Conservation (phyloP, 2,329 filamentous ascomycete genomes). For the Chrysosphaeria jannelii region DNA sequence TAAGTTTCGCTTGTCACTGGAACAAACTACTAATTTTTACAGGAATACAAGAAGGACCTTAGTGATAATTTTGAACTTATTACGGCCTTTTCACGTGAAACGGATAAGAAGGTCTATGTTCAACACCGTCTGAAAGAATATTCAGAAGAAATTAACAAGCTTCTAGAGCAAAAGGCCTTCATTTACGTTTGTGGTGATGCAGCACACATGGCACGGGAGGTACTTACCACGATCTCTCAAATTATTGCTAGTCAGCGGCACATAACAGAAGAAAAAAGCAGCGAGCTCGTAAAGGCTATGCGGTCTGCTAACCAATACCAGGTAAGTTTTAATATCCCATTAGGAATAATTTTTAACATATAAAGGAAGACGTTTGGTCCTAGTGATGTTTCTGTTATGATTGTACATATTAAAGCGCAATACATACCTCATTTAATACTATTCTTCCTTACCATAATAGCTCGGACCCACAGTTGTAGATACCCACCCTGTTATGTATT, state of each 20-base stretch:
- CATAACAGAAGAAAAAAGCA: slow-evolving; percentile 58
- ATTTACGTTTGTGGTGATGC: slow-evolving; percentile 98
- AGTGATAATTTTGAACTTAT: slow-evolving; percentile 76
- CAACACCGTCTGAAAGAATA: slow-evolving; percentile 74
- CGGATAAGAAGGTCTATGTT: slow-evolving; percentile 75
- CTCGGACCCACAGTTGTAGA: too few relatives aligned
- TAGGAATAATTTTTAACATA: slow-evolving; percentile 1
- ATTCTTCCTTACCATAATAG: too few relatives aligned
- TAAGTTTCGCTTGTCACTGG: slow-evolving; percentile 16
- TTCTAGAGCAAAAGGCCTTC: slow-evolving; percentile 64
- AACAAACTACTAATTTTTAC: background rate
- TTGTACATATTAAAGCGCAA: too few relatives aligned
- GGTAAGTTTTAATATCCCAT: slow-evolving; percentile 16
- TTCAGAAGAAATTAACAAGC: slow-evolving; percentile 57
- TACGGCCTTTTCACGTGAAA: slow-evolving; percentile 83
- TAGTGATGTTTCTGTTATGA: too few relatives aligned
- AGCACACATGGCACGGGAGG: slow-evolving; percentile 84
- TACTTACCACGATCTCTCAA: slow-evolving; percentile 60
- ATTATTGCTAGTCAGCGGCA: slow-evolving; percentile 66
- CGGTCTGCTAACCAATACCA: slow-evolving; percentile 87
- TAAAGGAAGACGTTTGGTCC: slow-evolving; percentile 43
- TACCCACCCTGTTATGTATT: too few relatives aligned
- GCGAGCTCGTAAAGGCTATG: slow-evolving; percentile 95
- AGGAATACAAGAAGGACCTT: slow-evolving; percentile 60
- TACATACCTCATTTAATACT: too few relatives aligned